A percentile compares a stretch with the other conserved stretches of the same genome.
phyloP scores from a whole-genome alignment of 192 early-diverging fungal species.

The Backusella luteola region DNA sequence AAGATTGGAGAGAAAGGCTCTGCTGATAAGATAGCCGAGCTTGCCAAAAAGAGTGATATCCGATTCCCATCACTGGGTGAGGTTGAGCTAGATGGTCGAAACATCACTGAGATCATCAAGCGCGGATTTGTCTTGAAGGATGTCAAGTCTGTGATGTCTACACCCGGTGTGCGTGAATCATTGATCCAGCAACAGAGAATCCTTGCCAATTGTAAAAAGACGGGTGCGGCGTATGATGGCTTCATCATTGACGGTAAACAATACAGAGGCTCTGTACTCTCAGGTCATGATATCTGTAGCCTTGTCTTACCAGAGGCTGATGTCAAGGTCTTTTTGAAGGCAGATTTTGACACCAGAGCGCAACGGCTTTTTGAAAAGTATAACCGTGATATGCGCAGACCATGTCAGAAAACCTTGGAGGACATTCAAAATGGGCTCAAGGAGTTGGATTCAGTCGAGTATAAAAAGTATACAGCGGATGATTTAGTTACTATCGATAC shows the following conservation, averaged over 20 bases:
- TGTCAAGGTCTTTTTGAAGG: slow-evolving; percentile 74
- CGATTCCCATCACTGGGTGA: slow-evolving; percentile 18
- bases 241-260: slow-evolving; percentile 10
- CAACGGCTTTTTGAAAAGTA: slow-evolving; percentile 61
- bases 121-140: slow-evolving; percentile 50
- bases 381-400: neutral
- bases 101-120: slow-evolving; percentile 64
- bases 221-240: neutral
- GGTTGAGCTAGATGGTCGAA: slow-evolving; percentile 53
- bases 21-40: slow-evolving; percentile 29
- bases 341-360: slow-evolving; percentile 61
- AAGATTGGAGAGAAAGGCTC: slow-evolving; percentile 42
- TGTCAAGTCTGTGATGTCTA: slow-evolving; percentile 59
- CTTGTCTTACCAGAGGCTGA: slow-evolving; percentile 73
- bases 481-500: neutral
- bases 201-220: slow-evolving; percentile 39
- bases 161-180: slow-evolving; percentile 51
- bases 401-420: neutral
- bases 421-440: neutral
- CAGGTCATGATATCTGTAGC: slow-evolving; percentile 80
- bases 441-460: neutral
- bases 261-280: slow-evolving; percentile 67
- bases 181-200: slow-evolving; percentile 54
- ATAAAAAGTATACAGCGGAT: neutral
- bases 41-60: slow-evolving; percentile 24